phyloP scores from a whole-genome alignment of 78 protist genomes.

The Monosiga brevicollis region DNA sequence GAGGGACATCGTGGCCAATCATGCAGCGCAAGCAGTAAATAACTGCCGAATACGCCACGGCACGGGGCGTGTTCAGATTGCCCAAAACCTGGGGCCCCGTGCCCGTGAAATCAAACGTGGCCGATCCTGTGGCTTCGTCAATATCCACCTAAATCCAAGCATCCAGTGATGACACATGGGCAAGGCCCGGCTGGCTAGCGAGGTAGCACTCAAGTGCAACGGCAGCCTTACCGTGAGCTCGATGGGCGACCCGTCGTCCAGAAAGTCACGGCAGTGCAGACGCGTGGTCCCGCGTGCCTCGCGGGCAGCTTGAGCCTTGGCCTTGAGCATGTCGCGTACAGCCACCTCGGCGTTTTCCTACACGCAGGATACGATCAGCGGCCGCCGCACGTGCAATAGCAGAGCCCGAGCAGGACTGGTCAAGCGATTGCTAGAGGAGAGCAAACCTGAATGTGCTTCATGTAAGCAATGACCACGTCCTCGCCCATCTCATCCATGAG shows the following conservation, averaged over 20 bases:
- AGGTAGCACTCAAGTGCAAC: neutral
- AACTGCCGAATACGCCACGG: slow-evolving; percentile 71
- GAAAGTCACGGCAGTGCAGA: slow-evolving; percentile 45
- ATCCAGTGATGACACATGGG: neutral
- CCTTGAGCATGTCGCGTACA: slow-evolving; percentile 48
- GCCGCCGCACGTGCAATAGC: too few species aligned
- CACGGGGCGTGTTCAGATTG: slow-evolving; percentile 77
- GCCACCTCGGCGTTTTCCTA: slow-evolving; percentile 69
- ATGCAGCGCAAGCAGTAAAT: slow-evolving; percentile 78
- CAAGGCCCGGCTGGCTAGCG: neutral
- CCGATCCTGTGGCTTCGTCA: slow-evolving; percentile 18
- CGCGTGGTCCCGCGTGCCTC: neutral
- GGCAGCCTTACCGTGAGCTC: slow-evolving; percentile 8
- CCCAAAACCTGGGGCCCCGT: slow-evolving; percentile 69
- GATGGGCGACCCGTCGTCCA: slow-evolving; percentile 91
- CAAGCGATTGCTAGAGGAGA: too few species aligned
- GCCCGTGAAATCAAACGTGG: slow-evolving; percentile 75
- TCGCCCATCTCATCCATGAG: slow-evolving; percentile 51
- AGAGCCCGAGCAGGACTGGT: too few species aligned
- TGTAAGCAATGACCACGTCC: slow-evolving; percentile 77
- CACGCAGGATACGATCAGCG: too few species aligned
- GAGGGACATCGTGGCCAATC: slow-evolving; percentile 75
- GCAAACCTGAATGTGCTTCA: slow-evolving; percentile 74
- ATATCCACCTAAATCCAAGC: slow-evolving; percentile 29
- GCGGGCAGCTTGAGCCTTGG: neutral